Evolutionary conservation across 148 eudicot species (phyloP).

Genomic region (Rhododendron williamsianum): DNA sequence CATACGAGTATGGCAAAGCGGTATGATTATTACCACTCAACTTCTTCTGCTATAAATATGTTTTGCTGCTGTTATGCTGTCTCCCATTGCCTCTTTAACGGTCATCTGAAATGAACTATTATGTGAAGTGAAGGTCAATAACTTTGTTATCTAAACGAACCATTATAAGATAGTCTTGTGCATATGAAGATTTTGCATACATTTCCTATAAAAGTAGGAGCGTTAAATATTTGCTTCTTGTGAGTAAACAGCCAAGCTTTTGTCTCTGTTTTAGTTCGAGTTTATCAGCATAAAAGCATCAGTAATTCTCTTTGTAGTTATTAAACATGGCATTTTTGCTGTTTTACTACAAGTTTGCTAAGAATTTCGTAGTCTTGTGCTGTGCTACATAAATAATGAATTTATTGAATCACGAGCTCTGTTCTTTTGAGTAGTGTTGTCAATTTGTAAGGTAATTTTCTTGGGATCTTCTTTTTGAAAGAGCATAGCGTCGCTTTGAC

Average conservation of each 20-base stretch:
- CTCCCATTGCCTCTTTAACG: background rate
- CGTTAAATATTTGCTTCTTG: background rate
- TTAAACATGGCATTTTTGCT: background rate
- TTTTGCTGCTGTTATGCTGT: background rate
- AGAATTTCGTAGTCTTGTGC: background rate
- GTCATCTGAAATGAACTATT: background rate
- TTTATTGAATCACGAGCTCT: background rate
- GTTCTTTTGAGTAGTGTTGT: background rate
- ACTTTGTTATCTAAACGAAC: background rate
- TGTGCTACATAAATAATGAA: background rate
- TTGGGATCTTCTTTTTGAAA: background rate
- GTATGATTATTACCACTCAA: conserved; percentile 30
- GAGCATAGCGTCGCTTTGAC: background rate
- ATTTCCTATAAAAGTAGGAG: background rate
- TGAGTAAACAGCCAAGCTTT: background rate
- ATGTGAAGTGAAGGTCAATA: background rate
- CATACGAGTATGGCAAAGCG: conserved; percentile 76
- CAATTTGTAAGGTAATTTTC: background rate
- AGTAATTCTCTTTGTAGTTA: background rate
- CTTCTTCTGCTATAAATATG: background rate
- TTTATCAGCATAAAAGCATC: background rate
- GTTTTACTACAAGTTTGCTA: background rate
- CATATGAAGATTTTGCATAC: background rate
- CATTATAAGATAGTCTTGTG: background rate
- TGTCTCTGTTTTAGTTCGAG: background rate